phyloP scores from a whole-genome alignment of 495 filamentous ascomycete genomes.

The Platismatia glauca region DNA sequence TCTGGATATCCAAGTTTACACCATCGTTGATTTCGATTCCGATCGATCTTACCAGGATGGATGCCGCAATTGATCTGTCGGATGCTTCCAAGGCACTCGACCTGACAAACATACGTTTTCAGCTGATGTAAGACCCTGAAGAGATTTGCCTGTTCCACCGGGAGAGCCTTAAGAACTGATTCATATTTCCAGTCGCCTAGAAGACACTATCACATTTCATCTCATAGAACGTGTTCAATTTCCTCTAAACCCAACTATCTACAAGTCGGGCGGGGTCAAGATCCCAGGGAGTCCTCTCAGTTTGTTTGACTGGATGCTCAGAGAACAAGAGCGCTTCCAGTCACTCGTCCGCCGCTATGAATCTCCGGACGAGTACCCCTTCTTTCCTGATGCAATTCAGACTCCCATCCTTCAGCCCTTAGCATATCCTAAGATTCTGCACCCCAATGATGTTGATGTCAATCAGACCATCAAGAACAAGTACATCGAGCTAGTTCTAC shows the following conservation, averaged over 20 bases:
- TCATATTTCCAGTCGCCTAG: conserved; percentile 59
- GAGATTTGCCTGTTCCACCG: conserved; percentile 7
- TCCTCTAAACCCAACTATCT: conserved; percentile 83
- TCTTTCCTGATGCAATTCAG: conserved; percentile 80
- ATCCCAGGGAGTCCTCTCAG: conserved; percentile 66
- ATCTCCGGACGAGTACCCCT: conserved; percentile 94
- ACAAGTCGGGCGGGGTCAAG: conserved; percentile 65
- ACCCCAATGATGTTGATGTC: conserved; percentile 85
- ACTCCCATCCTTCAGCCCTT: conserved; percentile 79
- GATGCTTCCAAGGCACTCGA: conserved; percentile 79
- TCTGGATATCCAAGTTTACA: neutral
- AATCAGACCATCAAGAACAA: conserved; percentile 77
- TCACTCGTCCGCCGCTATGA: conserved; percentile 94
- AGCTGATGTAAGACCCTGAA: conserved; percentile 65
- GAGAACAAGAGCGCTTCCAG: conserved; percentile 80
- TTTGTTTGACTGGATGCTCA: conserved; percentile 90
- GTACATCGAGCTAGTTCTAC: conserved; percentile 78
- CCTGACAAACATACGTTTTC: conserved; percentile 85
- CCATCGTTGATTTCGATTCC: neutral
- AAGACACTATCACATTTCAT: conserved; percentile 98
- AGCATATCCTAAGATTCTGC: conserved; percentile 82
- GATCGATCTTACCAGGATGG: conserved; percentile 47
- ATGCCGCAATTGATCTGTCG: conserved; percentile 78
- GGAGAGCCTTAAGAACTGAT: neutral
- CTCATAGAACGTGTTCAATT: conserved; percentile 98